These are phyloP conservation scores for Chrysophaeum taylorii DNA, from an alignment of 352 stramenopile genomes.

Conservation along the genomic window DNA sequence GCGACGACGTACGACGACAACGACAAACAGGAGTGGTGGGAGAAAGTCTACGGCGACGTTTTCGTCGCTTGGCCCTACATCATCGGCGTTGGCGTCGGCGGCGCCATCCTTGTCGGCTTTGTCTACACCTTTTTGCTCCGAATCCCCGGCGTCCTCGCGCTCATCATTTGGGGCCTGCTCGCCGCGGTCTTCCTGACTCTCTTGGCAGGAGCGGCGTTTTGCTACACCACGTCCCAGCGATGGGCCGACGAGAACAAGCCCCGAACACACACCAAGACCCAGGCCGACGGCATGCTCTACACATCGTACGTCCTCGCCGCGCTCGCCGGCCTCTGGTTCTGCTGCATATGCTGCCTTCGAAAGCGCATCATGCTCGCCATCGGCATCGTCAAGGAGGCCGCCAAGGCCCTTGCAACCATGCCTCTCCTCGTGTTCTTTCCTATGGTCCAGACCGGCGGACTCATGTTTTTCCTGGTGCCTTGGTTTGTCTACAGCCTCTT, in stretches of 20 bases:
- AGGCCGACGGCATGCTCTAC: constrained; percentile 18
- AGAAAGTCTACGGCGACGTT: constrained; percentile 55
- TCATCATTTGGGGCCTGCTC: constrained; percentile 55
- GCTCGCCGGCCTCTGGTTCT: constrained; percentile 38
- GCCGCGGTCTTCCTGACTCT: constrained; percentile 40
- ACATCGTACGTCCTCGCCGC: constrained; percentile 40
- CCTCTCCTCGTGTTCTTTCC: constrained; percentile 52
- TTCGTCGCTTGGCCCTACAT: constrained; percentile 46
- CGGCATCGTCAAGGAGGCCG: constrained; percentile 53
- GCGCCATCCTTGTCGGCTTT: constrained; percentile 46
- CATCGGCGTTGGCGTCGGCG: constrained; percentile 53
- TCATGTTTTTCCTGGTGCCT: constrained; percentile 48
- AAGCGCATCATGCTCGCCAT: constrained; percentile 56
- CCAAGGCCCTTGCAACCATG: constrained; percentile 50
- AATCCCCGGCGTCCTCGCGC: constrained; percentile 47
- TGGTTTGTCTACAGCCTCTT: constrained; percentile 51
- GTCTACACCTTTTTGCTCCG: constrained; percentile 53
- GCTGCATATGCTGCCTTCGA: constrained; percentile 55
- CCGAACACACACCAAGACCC: background rate
- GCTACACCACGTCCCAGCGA: constrained; percentile 12
- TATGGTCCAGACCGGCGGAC: constrained; percentile 50
- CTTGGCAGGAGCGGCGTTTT: constrained; percentile 33
- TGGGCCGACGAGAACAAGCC: constrained; percentile 18
- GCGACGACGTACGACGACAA: constrained; percentile 18
- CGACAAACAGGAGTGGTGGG: constrained; percentile 32